Evolutionary conservation across 495 filamentous ascomycete genomes (phyloP), one percentile per base, ranked within the genome.

Genomic region (Lasiosphaeria ovina): DNA sequence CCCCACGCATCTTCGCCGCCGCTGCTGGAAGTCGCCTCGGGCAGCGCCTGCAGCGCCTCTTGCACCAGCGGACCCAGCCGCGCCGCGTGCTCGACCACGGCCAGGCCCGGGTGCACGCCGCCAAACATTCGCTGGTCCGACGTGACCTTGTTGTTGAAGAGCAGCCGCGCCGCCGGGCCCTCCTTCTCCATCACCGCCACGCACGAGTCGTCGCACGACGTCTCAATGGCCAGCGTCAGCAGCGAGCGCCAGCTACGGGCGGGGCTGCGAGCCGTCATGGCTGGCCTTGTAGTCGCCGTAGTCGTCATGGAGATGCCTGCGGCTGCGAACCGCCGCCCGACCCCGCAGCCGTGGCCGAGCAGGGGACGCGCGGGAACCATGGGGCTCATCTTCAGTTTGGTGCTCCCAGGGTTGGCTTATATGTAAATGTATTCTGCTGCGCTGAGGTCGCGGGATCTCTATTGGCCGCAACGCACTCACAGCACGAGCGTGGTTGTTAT

Each of bases 141-240:
- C 0, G 92, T 97, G 54, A 93, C 72, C 63, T 91, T 96, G 62
- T 88, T 80, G 61, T 95, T 86, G 75, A 93, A 96, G 70, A 87
- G 84, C 0, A 97, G 81, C 6, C 72, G 79, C 6, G 84, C 81
- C 10, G 71, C 68, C 3, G 68, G 58, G 6, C 67, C 65, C 5
- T 66, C 40, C 44, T 79, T 89, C 59, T 90, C 81, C 12, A 98
- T 79, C 50, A 98, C 74, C 24, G 93, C 90, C 6, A 98, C 92
- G 47, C 89, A 93, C 1, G 93, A 96, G 76, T 98, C 94, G 74
- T 98, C 94, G 79, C 91, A 98, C n/a, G 93, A 97, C 14, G 89
- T 90, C 77, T 98, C 93, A 69, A 98, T 96, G 16, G 90, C 93
- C 38, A 98, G 85, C 0, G 90, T 93, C 14, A 90, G 71, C 49